Evolutionary conservation across 192 early-diverging fungal genomes (phyloP).

Genomic region (Chytriomyces confervae): DNA sequence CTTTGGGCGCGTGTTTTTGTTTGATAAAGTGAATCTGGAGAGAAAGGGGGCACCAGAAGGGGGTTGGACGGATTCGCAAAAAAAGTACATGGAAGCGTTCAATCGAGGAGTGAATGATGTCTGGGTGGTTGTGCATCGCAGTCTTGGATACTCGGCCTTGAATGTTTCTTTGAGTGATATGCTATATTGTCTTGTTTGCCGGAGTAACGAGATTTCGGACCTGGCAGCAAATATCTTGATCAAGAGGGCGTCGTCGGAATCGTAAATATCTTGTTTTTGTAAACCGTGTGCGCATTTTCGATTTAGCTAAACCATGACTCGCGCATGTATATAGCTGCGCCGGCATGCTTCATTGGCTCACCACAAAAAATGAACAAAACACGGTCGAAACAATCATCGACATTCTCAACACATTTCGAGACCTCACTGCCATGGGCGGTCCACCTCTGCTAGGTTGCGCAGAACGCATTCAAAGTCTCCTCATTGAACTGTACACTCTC

Average conservation of each 20-base stretch:
- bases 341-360: conserved; percentile 15
- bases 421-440: conserved; percentile 31
- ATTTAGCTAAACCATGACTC: not conserved
- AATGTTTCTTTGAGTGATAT: not conserved
- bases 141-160: not conserved
- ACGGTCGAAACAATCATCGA: conserved; percentile 3
- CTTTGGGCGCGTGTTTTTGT: conserved; percentile 29
- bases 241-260: not conserved
- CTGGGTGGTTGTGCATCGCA: conserved; percentile 31
- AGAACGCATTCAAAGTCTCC: conserved; percentile 24
- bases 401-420: conserved; percentile 36
- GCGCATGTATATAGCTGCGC: not conserved
- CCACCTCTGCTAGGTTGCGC: conserved; percentile 34
- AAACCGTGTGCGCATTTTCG: not conserved
- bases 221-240: conserved; percentile 15
- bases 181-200: conserved; percentile 34
- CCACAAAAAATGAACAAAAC: not conserved
- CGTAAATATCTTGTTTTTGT: conserved; percentile 10
- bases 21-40: conserved; percentile 13
- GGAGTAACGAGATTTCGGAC: conserved; percentile 24
- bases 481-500: conserved; percentile 9
- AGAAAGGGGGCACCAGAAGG: not conserved
- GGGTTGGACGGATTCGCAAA: not conserved
- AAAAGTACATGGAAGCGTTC: not conserved
- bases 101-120: conserved; percentile 10